Conservation (phyloP, 345 rosid genomes). For the Eucalyptus polyanthemos region DNA sequence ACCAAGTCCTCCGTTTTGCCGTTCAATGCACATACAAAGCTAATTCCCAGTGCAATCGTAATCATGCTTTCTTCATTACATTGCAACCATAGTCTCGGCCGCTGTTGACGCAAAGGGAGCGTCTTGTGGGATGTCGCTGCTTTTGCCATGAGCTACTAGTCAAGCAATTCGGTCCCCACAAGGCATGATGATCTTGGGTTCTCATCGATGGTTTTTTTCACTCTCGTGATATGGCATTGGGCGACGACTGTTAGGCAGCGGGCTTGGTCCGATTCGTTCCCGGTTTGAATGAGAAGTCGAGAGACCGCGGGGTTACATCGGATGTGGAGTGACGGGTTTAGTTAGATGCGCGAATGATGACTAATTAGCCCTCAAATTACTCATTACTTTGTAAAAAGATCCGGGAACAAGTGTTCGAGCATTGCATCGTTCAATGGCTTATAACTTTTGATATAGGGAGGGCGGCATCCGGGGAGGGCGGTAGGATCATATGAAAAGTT, state of each 20-base stretch:
- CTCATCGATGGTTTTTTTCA: background rate
- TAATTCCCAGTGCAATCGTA: background rate
- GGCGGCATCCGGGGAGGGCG: background rate
- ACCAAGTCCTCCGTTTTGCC: background rate
- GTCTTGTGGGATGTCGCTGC: background rate
- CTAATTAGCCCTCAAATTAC: background rate
- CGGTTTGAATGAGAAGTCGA: background rate
- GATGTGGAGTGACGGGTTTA: background rate
- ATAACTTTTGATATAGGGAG: background rate
- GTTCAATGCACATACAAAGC: background rate
- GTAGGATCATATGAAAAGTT: background rate
- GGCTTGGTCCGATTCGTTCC: background rate
- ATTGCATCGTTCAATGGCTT: background rate
- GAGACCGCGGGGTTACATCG: background rate
- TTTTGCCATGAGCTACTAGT: background rate
- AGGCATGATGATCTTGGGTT: background rate
- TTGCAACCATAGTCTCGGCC: background rate
- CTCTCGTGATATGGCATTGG: background rate
- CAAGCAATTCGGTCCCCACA: background rate
- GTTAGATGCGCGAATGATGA: background rate
- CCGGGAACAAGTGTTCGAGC: background rate
- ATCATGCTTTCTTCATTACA: background rate
- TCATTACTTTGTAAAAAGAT: background rate
- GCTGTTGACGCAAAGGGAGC: background rate
- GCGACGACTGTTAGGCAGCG: background rate